phyloP scores from a whole-genome alignment of 2,329 filamentous ascomycete species.

The Didymella pomorum region DNA sequence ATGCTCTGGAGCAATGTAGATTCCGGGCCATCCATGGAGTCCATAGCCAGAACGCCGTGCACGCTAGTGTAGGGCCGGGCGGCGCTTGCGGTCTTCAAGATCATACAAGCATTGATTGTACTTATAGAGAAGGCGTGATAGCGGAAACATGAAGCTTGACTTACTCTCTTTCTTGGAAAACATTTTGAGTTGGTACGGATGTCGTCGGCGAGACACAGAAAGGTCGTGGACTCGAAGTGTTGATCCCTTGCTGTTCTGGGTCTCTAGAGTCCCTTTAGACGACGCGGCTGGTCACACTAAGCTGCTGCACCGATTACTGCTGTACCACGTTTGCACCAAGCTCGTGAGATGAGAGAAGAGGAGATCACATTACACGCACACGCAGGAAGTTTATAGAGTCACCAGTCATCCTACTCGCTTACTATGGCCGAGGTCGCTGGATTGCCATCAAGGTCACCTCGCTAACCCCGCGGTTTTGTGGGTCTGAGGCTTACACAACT shows the following conservation, averaged over 20 bases:
- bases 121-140: not conserved
- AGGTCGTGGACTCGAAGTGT: not conserved
- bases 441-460: constrained; percentile 21
- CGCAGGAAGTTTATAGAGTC: constrained; percentile 2
- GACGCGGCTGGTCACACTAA: constrained; percentile 15
- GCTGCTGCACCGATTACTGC: constrained; percentile 8
- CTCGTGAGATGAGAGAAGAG: constrained; percentile 11
- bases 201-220: constrained; percentile 3
- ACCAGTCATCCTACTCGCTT: constrained; percentile 20
- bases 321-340: constrained; percentile 14
- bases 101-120: not conserved
- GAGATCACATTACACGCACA: constrained; percentile 4
- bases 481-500: constrained; percentile 2
- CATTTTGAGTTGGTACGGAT: constrained; percentile 30
- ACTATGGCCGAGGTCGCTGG: constrained; percentile 30
- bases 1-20: not conserved
- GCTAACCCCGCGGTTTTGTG: constrained; percentile 36
- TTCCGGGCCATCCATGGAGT: not conserved
- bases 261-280: constrained; percentile 7
- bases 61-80: constrained; percentile 10
- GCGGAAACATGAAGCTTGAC: constrained; percentile 18
- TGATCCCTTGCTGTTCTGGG: constrained; percentile 18
- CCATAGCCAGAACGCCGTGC: not conserved
- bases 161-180: constrained; percentile 46
- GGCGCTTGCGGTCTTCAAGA: constrained; percentile 19